Conservation (phyloP, 2,329 filamentous ascomycete species). For the Cladobotryum mycophilum region DNA sequence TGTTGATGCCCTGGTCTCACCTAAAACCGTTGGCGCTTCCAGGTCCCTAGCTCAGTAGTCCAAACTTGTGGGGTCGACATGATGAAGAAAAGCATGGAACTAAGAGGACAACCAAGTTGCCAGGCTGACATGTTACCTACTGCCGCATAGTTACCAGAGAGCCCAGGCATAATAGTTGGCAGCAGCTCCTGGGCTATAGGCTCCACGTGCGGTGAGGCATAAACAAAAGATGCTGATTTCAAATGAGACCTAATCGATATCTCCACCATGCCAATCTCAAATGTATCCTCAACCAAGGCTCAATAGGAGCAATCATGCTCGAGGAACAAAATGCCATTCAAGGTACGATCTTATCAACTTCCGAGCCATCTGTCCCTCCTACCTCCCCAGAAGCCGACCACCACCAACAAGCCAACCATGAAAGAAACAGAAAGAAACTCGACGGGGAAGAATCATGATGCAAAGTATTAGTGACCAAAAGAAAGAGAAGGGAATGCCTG, state of each 20-base stretch:
- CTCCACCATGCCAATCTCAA: neutral
- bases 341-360: constrained; percentile 1
- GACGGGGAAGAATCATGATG: constrained; percentile 13
- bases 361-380: neutral
- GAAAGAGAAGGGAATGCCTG: constrained; percentile 25
- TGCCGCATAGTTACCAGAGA: no score
- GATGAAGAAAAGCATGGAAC: neutral
- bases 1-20: neutral
- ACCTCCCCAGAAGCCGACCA: constrained; percentile 31
- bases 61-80: neutral
- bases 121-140: no score
- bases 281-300: neutral
- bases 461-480: constrained; percentile 20
- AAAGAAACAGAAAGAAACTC: constrained; percentile 19
- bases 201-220: no score
- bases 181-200: no score
- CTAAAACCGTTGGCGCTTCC: neutral
- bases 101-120: no score
- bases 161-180: no score
- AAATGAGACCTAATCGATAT: neutral
- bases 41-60: neutral
- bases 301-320: neutral
- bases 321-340: neutral
- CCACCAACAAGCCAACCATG: constrained; percentile 21
- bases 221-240: neutral